A percentile compares a stretch with the other conserved stretches of the same genome.
These are phyloP conservation scores for Myxozyma melibiosi DNA, from an alignment of 805 yeast genomes.

Conservation along the genomic window DNA sequence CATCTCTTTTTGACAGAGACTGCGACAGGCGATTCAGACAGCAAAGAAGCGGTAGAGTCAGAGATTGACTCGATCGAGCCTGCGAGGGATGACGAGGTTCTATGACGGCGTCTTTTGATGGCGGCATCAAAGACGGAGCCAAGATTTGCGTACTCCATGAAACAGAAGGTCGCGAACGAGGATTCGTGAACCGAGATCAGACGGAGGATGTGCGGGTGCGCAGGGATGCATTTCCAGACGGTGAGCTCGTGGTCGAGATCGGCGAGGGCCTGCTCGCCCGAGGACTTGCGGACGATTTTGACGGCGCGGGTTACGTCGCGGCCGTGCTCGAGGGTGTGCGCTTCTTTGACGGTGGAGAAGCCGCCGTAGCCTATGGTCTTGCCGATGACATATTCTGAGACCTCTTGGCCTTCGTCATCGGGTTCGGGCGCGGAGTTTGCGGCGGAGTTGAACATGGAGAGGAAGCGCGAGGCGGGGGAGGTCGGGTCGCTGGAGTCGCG, in stretches of 20 bases:
- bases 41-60: background rate
- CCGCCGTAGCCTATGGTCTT: conserved; percentile 85
- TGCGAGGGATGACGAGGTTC: background rate
- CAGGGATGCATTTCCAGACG: conserved; percentile 66
- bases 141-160: conserved; percentile 66
- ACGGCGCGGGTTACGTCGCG: conserved; percentile 51
- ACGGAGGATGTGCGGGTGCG: conserved; percentile 67
- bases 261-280: conserved; percentile 49
- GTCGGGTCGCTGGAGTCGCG: conserved; percentile 15
- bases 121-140: conserved; percentile 76
- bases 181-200: conserved; percentile 65
- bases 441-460: conserved; percentile 16
- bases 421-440: conserved; percentile 20
- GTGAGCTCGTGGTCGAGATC: conserved; percentile 70
- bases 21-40: conserved; percentile 2
- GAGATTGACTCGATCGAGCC: too few relatives aligned
- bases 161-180: conserved; percentile 63
- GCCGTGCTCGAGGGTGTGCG: conserved; percentile 44
- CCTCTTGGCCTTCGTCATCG: conserved; percentile 69
- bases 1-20: conserved; percentile 15
- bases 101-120: conserved; percentile 7
- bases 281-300: conserved; percentile 51
- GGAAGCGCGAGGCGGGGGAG: conserved; percentile 29
- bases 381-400: conserved; percentile 65
- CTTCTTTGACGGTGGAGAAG: conserved; percentile 83